Evolutionary conservation across 305 asterid species (phyloP).

Genomic region (Fraxinus latifolia): DNA sequence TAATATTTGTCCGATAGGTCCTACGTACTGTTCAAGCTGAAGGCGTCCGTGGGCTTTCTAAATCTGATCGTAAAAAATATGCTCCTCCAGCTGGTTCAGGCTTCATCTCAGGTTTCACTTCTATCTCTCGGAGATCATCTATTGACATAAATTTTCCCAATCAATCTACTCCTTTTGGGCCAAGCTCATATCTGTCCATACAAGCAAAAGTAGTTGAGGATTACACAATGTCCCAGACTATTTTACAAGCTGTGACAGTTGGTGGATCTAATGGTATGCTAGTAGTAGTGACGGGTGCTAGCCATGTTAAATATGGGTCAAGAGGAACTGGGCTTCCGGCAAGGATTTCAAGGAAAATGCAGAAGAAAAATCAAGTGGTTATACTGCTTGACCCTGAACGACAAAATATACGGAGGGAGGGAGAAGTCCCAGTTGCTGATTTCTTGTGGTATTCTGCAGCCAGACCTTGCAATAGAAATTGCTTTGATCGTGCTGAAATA

Average conservation of each 20-base stretch:
- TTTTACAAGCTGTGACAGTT: constrained; percentile 56
- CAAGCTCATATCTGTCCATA: constrained; percentile 79
- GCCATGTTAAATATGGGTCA: constrained; percentile 71
- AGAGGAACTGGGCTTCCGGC: constrained; percentile 87
- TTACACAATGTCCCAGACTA: constrained; percentile 75
- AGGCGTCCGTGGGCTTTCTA: constrained; percentile 78
- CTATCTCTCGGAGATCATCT: constrained; percentile 63
- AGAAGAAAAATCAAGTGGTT: constrained; percentile 51
- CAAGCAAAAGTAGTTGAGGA: constrained; percentile 93
- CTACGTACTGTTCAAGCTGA: constrained; percentile 82
- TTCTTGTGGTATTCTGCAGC: constrained; percentile 98
- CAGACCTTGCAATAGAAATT: constrained; percentile 87
- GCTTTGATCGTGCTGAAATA: constrained; percentile 97
- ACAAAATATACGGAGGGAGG: constrained; percentile 79
- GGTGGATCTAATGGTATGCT: constrained; percentile 71
- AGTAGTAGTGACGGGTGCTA: constrained; percentile 80
- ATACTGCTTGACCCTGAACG: constrained; percentile 66
- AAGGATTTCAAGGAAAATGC: constrained; percentile 70
- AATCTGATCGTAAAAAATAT: constrained; percentile 60
- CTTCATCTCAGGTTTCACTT: constrained; percentile 79
- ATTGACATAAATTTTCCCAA: constrained; percentile 46
- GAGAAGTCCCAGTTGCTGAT: constrained; percentile 91
- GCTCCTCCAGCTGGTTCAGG: constrained; percentile 99
- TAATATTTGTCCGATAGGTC: constrained; percentile 41
- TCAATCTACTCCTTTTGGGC: constrained; percentile 61